Evolutionary conservation across 169 alveolate species (phyloP).

Genomic region (Neospora caninum): DNA sequence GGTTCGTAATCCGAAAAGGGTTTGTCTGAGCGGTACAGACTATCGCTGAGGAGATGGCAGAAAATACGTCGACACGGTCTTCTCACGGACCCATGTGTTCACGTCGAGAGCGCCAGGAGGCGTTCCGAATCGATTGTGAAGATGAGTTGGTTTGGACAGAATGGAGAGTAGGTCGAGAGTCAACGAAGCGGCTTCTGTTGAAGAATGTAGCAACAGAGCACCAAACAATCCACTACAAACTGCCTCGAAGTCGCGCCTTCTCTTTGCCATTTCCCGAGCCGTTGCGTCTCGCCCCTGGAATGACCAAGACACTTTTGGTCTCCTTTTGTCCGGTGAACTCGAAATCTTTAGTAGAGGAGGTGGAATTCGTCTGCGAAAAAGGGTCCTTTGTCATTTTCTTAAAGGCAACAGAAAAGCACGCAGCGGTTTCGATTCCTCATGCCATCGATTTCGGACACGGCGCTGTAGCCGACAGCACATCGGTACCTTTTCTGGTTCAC

Average conservation of each 20-base stretch:
- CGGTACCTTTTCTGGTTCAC: not conserved
- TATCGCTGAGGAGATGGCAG: not conserved
- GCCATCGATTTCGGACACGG: constrained; percentile 12
- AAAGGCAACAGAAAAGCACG: constrained; percentile 17
- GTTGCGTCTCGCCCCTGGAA: constrained; percentile 34
- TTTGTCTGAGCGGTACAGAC: too few species aligned
- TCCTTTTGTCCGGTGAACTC: not conserved
- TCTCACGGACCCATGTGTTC: not conserved
- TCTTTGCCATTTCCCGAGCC: constrained; percentile 9
- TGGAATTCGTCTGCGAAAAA: not conserved
- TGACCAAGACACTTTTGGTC: not conserved
- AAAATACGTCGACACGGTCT: not conserved
- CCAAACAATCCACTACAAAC: not conserved
- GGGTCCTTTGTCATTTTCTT: constrained; percentile 14
- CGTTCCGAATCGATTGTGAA: constrained; percentile 28
- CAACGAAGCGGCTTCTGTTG: not conserved
- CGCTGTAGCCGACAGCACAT: constrained; percentile 23
- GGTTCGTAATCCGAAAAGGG: too few species aligned
- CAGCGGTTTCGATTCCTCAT: constrained; percentile 1
- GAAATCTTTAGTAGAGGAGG: not conserved
- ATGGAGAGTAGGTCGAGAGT: constrained; percentile 20
- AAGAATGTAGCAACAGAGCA: not conserved
- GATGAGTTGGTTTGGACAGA: constrained; percentile 26
- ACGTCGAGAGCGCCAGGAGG: constrained; percentile 27
- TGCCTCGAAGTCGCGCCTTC: not conserved